Evolutionary conservation across 345 rosid species (phyloP).

Genomic region (Ailanthus altissimus): DNA sequence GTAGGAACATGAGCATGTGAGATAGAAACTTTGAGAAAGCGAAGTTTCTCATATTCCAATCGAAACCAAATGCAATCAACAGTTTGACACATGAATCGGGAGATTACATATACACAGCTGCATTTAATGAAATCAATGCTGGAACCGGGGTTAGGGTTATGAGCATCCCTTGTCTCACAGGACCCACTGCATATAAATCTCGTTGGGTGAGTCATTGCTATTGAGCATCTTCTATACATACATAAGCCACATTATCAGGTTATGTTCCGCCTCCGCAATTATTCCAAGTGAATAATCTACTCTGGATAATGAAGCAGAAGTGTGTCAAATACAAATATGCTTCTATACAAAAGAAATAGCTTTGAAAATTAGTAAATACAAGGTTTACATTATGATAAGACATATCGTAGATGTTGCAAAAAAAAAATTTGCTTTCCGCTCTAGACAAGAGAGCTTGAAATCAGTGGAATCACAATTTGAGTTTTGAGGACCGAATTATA

Average conservation of each 20-base stretch:
- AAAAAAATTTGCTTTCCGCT: no score
- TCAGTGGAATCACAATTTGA: no score
- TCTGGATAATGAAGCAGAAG: no score
- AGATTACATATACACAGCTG: background rate
- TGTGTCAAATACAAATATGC: background rate
- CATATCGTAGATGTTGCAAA: no score
- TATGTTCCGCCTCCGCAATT: background rate
- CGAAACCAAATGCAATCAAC: background rate
- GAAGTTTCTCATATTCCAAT: background rate
- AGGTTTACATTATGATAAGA: no score
- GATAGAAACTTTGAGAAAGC: background rate
- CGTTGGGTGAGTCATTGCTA: background rate
- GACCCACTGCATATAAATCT: conserved; percentile 18
- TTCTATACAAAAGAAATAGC: background rate
- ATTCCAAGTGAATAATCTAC: background rate
- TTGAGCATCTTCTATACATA: background rate
- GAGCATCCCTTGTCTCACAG: background rate
- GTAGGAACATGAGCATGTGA: background rate
- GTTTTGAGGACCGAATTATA: no score
- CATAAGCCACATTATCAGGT: background rate
- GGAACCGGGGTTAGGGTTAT: background rate
- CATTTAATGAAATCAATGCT: background rate
- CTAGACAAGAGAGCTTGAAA: no score
- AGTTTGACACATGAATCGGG: background rate
- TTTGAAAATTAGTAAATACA: background rate